These are phyloP conservation scores for Beauveria australis DNA, from an alignment of 2,329 filamentous ascomycete genomes.

Conservation along the genomic window DNA sequence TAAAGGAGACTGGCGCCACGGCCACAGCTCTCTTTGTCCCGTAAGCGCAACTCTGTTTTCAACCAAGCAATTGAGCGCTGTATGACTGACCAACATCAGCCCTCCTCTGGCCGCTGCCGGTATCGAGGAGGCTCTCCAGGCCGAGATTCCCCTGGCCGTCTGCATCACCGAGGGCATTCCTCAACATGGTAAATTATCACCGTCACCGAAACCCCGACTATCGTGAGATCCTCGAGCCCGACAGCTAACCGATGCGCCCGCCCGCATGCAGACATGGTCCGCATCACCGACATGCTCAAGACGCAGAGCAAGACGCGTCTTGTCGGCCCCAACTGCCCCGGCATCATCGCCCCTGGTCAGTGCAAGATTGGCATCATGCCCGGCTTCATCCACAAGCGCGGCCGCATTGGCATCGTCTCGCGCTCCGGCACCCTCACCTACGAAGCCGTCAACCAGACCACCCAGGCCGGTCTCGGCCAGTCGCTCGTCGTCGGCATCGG, in stretches of 20 bases:
- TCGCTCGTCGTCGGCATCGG: slow-evolving; percentile 97
- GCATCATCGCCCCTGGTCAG: slow-evolving; percentile 89
- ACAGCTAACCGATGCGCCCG: not conserved
- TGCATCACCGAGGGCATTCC: slow-evolving; percentile 98
- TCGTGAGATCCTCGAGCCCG: not conserved
- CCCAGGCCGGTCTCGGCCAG: slow-evolving; percentile 91
- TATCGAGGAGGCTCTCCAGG: slow-evolving; percentile 93
- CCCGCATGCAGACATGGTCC: slow-evolving; percentile 74
- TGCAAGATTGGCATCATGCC: slow-evolving; percentile 99
- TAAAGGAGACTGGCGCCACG: slow-evolving; percentile 82
- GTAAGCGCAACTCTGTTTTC: slow-evolving; percentile 39
- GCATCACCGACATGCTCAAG: slow-evolving; percentile 96
- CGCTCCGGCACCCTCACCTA: slow-evolving; percentile 97
- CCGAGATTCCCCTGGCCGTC: slow-evolving; percentile 90
- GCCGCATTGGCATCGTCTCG: slow-evolving; percentile 96
- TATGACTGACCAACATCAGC: slow-evolving; percentile 34
- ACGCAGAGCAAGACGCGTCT: slow-evolving; percentile 94
- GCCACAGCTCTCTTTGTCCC: slow-evolving; percentile 96
- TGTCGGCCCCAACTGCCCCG: slow-evolving; percentile 96
- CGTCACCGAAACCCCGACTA: not conserved
- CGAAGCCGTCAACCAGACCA: slow-evolving; percentile 99
- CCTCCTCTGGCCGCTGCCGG: slow-evolving; percentile 85
- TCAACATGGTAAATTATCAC: slow-evolving; percentile 64
- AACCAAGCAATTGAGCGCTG: not conserved
- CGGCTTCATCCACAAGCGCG: slow-evolving; percentile 99